phyloP scores from a whole-genome alignment of 495 filamentous ascomycete species.

The Aspergillus haitiensis region DNA sequence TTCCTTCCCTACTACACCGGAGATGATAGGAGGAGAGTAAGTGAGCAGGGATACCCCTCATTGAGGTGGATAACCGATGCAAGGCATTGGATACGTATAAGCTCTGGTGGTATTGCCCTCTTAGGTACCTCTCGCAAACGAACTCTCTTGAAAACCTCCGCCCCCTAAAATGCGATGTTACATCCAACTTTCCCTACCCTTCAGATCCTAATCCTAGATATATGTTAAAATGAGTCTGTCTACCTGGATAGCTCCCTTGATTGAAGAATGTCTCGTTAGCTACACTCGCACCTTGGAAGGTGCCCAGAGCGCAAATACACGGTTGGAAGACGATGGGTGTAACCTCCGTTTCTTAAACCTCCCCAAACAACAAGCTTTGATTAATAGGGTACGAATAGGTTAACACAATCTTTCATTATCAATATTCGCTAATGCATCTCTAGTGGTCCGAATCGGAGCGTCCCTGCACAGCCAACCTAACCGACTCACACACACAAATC shows the following conservation, averaged over 20 bases:
- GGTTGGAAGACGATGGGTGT: conserved; percentile 42
- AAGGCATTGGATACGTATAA: not conserved
- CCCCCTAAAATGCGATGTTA: conserved; percentile 12
- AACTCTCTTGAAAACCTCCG: too few species aligned
- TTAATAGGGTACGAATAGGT: conserved; percentile 27
- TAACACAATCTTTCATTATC: not conserved
- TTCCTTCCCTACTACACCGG: not conserved
- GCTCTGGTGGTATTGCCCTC: not conserved
- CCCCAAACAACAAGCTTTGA: conserved; percentile 20
- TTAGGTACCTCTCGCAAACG: too few species aligned
- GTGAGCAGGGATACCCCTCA: not conserved
- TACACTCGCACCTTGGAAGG: conserved; percentile 19
- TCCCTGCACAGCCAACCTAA: conserved; percentile 29
- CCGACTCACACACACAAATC: conserved; percentile 42
- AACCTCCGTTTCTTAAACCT: conserved; percentile 35
- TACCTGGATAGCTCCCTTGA: conserved; percentile 37
- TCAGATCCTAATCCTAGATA: conserved; percentile 7
- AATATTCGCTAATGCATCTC: not conserved
- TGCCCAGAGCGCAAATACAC: conserved; percentile 16
- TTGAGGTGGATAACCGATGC: not conserved
- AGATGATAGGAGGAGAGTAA: not conserved
- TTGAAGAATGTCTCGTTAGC: conserved; percentile 31
- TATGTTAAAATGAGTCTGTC: conserved; percentile 30
- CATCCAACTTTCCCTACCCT: not conserved
- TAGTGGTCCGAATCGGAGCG: conserved; percentile 30